These are phyloP conservation scores for Euclidium syriacum DNA, from an alignment of 345 rosid genomes.

Conservation along the genomic window DNA sequence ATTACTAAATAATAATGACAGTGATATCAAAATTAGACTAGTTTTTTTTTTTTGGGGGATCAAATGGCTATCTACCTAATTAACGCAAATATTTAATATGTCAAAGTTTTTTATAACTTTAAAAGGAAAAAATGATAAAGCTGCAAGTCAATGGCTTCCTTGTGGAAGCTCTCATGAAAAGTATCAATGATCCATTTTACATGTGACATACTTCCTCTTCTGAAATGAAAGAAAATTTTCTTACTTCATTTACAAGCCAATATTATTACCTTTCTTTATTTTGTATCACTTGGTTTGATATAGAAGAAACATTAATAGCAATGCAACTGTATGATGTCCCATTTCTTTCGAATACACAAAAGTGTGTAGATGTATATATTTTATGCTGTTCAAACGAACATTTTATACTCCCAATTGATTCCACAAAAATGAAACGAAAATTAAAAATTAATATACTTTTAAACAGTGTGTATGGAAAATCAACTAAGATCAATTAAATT, in stretches of 20 bases:
- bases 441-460: too few relatives aligned
- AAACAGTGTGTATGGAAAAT: too few relatives aligned
- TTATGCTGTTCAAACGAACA: too few relatives aligned
- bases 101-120: conserved; percentile 6
- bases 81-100: neutral
- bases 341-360: neutral
- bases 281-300: conserved; percentile 12
- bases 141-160: conserved; percentile 30
- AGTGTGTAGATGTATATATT: too few relatives aligned
- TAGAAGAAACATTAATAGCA: conserved; percentile 9
- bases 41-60: too few relatives aligned
- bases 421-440: too few relatives aligned
- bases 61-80: too few relatives aligned
- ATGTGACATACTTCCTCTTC: conserved; percentile 27
- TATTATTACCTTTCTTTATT: conserved; percentile 7
- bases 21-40: too few relatives aligned
- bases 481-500: too few relatives aligned
- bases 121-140: conserved; percentile 5
- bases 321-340: neutral
- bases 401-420: too few relatives aligned
- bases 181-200: conserved; percentile 23
- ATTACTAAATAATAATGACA: too few relatives aligned
- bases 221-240: conserved; percentile 15
- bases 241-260: conserved; percentile 29
- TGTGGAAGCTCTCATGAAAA: conserved; percentile 24